Conservation (phyloP, 73 alveolate genomes). For the Blepharisma japonicum region DNA sequence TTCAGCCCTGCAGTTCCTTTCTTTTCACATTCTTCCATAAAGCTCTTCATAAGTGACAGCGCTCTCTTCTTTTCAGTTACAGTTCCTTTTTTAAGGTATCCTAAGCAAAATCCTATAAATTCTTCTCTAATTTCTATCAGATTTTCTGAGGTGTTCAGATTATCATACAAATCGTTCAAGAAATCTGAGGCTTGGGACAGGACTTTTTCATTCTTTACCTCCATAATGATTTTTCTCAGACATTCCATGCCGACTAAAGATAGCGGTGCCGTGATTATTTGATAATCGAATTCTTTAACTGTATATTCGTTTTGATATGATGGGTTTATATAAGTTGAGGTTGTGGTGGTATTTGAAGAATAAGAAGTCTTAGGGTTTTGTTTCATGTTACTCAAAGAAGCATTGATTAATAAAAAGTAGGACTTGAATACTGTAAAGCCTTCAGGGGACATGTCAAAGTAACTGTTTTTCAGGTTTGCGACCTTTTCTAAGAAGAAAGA, state of each 20-base stretch:
- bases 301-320: too few species aligned
- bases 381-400: constrained; percentile 36
- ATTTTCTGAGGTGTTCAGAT: constrained; percentile 22
- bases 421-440: constrained; percentile 74
- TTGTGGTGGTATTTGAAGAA: neutral
- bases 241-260: constrained; percentile 52
- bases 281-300: constrained; percentile 37
- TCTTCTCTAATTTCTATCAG: constrained; percentile 35
- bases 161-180: constrained; percentile 43
- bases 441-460: constrained; percentile 52
- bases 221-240: constrained; percentile 54
- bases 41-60: constrained; percentile 50
- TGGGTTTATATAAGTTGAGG: constrained; percentile 1
- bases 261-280: constrained; percentile 38
- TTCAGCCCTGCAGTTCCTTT: constrained; percentile 82
- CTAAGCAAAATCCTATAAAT: constrained; percentile 36
- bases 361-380: neutral
- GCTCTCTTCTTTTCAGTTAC: constrained; percentile 33
- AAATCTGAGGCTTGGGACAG: constrained; percentile 48
- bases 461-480: constrained; percentile 39
- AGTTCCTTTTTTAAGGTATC: constrained; percentile 25
- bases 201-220: constrained; percentile 37
- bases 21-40: constrained; percentile 69
- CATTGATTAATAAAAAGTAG: constrained; percentile 68
- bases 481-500: constrained; percentile 61